These are phyloP conservation scores for Marsdenia floribunda DNA, from an alignment of 257 asterid genomes.

Conservation along the genomic window DNA sequence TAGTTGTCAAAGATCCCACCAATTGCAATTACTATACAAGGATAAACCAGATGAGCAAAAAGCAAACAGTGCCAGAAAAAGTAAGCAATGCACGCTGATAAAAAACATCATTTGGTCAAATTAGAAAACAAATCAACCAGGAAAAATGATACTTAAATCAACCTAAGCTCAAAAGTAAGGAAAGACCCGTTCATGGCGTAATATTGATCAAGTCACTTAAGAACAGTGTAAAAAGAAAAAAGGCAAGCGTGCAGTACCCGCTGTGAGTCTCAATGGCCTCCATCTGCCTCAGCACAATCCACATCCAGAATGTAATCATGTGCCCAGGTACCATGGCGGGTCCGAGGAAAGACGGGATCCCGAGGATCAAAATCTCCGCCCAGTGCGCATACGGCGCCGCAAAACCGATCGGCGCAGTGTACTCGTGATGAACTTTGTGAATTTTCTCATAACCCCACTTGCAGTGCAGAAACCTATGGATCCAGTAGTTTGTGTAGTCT, in stretches of 20 bases:
- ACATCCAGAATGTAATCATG: conserved; percentile 90
- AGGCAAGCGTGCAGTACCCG: conserved; percentile 89
- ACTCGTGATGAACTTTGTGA: conserved; percentile 95
- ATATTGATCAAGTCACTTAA: not conserved
- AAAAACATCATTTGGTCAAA: conserved; percentile 66
- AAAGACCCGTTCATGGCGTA: conserved; percentile 10
- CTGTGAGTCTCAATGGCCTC: conserved; percentile 99
- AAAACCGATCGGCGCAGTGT: conserved; percentile 88
- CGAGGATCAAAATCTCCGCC: conserved; percentile 94
- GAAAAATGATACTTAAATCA: conserved; percentile 30
- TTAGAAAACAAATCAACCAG: conserved; percentile 33
- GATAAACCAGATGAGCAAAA: conserved; percentile 34
- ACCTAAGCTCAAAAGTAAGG: conserved; percentile 27
- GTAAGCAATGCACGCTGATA: conserved; percentile 29
- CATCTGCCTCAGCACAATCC: conserved; percentile 92
- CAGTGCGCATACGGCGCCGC: conserved; percentile 98
- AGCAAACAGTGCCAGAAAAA: conserved; percentile 41
- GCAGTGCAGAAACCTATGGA: conserved; percentile 84
- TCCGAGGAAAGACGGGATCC: conserved; percentile 90
- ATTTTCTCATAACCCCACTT: conserved; percentile 97
- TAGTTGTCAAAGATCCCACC: conserved; percentile 43
- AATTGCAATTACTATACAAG: conserved; percentile 40
- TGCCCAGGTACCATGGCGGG: conserved; percentile 94
- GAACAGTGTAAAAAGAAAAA: not conserved
- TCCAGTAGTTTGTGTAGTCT: conserved; percentile 92